Evolutionary conservation across 768 basidiomycete genomes (phyloP).

Genomic region (Tricholoma furcatifolium): DNA sequence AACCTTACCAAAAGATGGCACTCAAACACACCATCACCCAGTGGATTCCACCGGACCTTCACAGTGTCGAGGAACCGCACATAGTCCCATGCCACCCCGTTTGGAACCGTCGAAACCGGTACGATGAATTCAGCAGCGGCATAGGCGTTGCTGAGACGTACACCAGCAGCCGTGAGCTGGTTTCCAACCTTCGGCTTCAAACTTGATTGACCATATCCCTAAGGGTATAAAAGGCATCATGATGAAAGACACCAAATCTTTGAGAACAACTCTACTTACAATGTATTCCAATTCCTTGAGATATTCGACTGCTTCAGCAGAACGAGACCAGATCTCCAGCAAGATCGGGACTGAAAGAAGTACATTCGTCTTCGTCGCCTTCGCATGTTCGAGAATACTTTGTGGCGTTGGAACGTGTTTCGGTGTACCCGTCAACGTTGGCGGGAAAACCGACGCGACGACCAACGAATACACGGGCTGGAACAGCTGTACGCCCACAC

Average conservation of each 20-base stretch:
- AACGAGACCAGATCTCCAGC: conserved; percentile 26
- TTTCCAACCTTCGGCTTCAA: conserved; percentile 30
- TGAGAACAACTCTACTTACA: conserved; percentile 17
- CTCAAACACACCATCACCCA: not conserved
- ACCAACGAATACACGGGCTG: conserved; percentile 18
- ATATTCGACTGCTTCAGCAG: conserved; percentile 19
- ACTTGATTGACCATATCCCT: conserved; percentile 28
- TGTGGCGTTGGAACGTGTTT: conserved; percentile 31
- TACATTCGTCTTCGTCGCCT: conserved; percentile 15
- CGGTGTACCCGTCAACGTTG: conserved; percentile 20
- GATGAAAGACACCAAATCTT: not conserved
- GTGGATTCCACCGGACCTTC: not conserved
- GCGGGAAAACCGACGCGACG: conserved; percentile 23
- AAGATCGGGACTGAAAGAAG: conserved; percentile 27
- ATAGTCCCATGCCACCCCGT: too few species aligned
- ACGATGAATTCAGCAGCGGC: conserved; percentile 31
- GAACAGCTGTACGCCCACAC: conserved; percentile 21
- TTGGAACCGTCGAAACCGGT: too few species aligned
- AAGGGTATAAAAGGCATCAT: not conserved
- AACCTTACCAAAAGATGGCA: not conserved
- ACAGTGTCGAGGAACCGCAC: not conserved
- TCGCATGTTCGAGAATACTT: conserved; percentile 27
- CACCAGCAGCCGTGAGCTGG: conserved; percentile 24
- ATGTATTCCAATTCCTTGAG: conserved; percentile 25
- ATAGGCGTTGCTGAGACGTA: conserved; percentile 20